Evolutionary conservation across 116 monocot species (phyloP).

Genomic region (Papilionanthe hybrid): DNA sequence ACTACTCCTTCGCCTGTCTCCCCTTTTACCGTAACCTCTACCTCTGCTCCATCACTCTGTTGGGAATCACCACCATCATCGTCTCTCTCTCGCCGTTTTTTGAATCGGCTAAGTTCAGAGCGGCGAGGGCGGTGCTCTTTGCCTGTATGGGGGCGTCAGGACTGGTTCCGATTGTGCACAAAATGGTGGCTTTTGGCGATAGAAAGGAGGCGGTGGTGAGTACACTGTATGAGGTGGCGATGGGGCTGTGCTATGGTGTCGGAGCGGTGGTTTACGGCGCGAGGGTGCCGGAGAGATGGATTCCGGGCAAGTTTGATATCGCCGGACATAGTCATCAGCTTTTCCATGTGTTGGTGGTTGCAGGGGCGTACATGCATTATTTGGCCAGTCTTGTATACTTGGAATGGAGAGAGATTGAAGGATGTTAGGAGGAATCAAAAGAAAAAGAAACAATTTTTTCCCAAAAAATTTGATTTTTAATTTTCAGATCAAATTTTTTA

Average conservation of each 20-base stretch:
- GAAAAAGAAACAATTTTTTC: neutral
- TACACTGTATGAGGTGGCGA: constrained; percentile 15
- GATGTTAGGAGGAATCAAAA: constrained; percentile 1
- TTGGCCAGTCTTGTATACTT: constrained; percentile 16
- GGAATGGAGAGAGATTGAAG: constrained; percentile 14
- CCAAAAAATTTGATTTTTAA: neutral
- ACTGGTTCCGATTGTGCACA: constrained; percentile 24
- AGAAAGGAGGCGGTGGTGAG: constrained; percentile 12
- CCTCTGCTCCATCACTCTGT: constrained; percentile 20
- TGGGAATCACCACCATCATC: constrained; percentile 10
- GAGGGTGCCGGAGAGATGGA: constrained; percentile 24
- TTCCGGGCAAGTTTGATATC: constrained; percentile 25
- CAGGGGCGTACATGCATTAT: constrained; percentile 25
- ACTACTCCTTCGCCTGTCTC: constrained; percentile 24
- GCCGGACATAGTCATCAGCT: constrained; percentile 30
- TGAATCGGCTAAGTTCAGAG: constrained; percentile 1
- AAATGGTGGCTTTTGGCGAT: constrained; percentile 12
- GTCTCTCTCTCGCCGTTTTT: constrained; percentile 18
- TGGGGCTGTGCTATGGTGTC: constrained; percentile 8
- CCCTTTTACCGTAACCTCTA: constrained; percentile 17
- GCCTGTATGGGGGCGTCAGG: constrained; percentile 22
- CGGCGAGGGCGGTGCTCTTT: constrained; percentile 19
- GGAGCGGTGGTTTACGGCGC: constrained; percentile 16
- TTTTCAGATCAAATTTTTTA: no score
- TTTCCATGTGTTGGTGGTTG: constrained; percentile 26